Evolutionary conservation across 345 rosid genomes (phyloP).

Genomic region (Syzygium aqueum): DNA sequence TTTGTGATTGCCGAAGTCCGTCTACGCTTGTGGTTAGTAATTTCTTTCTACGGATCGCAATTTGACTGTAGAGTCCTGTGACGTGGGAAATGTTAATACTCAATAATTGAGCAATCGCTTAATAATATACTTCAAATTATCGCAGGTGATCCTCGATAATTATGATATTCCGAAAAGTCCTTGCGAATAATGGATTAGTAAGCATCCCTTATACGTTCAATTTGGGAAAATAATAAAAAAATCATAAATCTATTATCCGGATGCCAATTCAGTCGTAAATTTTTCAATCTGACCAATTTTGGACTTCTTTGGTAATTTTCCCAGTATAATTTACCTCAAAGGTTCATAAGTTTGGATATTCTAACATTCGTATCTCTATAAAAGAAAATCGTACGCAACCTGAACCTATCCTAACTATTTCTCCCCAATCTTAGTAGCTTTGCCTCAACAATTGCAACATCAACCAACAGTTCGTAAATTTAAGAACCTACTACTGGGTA

Average conservation of each 20-base stretch:
- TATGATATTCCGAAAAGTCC: background rate
- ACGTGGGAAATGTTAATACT: background rate
- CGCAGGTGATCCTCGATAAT: background rate
- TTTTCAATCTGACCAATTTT: too few relatives aligned
- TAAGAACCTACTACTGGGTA: background rate
- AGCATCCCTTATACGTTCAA: background rate
- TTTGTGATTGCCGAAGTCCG: background rate
- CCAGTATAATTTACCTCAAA: background rate
- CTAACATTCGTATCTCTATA: background rate
- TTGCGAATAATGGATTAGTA: background rate
- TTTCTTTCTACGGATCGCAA: background rate
- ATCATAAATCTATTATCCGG: too few relatives aligned
- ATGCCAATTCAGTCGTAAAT: too few relatives aligned
- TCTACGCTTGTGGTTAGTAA: background rate
- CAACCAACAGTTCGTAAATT: background rate
- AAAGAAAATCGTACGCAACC: background rate
- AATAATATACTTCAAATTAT: background rate
- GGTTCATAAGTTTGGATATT: background rate
- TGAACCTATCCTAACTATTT: background rate
- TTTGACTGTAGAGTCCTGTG: background rate
- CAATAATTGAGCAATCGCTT: background rate
- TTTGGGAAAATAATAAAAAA: too few relatives aligned
- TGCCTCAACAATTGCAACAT: background rate
- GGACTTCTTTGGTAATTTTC: too few relatives aligned
- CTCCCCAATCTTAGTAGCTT: background rate